phyloP scores from a whole-genome alignment of 1,139 yeast species.

The Kurtzmaniella quercitrusa region DNA sequence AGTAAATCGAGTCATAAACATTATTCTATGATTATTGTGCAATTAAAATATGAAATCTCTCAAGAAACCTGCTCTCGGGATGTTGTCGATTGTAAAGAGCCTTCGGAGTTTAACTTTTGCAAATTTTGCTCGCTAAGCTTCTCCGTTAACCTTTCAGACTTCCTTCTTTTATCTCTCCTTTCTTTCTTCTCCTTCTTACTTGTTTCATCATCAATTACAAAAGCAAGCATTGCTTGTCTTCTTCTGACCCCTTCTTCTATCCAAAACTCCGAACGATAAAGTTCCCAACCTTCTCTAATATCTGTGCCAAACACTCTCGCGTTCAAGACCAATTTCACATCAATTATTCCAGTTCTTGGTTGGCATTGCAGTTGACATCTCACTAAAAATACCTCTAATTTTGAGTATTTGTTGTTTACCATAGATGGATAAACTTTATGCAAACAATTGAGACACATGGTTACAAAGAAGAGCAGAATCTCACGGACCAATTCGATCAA shows the following conservation, averaged over 20 bases:
- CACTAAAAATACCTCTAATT: constrained; percentile 40
- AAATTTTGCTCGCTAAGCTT: constrained; percentile 8
- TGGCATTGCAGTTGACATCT: constrained; percentile 45
- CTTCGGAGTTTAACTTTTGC: background rate
- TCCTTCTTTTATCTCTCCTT: constrained; percentile 29
- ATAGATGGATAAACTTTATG: constrained; percentile 36
- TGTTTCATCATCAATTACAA: constrained; percentile 26
- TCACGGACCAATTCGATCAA: constrained; percentile 44
- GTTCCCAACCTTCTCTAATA: constrained; percentile 91
- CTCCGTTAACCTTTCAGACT: constrained; percentile 7
- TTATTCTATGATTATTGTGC: no score
- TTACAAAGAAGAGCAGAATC: constrained; percentile 30
- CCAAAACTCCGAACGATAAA: constrained; percentile 93
- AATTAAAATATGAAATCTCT: background rate
- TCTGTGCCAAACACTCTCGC: constrained; percentile 81
- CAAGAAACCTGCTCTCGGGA: background rate
- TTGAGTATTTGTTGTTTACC: constrained; percentile 28
- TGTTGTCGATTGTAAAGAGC: background rate
- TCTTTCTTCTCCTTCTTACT: constrained; percentile 22
- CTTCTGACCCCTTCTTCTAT: constrained; percentile 75
- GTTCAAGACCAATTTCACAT: constrained; percentile 69
- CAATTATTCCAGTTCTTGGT: constrained; percentile 43
- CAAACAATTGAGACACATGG: constrained; percentile 23
- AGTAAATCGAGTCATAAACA: background rate
- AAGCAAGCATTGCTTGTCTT: constrained; percentile 41